These are phyloP conservation scores for Leccinum fibrillosum DNA, from an alignment of 768 basidiomycete species.

Conservation along the genomic window DNA sequence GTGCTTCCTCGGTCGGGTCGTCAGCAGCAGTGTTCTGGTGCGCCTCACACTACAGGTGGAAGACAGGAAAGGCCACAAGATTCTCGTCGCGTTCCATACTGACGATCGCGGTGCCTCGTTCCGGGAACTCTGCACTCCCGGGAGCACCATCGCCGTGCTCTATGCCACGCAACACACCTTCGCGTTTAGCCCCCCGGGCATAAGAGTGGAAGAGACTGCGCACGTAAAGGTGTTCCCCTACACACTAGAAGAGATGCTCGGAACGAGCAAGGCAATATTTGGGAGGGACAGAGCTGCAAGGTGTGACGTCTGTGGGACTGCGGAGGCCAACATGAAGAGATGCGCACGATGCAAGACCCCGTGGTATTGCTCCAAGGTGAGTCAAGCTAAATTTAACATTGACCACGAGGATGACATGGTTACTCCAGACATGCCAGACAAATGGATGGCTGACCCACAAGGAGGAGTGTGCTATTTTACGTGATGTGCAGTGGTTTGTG, in stretches of 20 bases:
- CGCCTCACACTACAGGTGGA: constrained; percentile 30
- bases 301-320: constrained; percentile 23
- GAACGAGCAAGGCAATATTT: constrained; percentile 19
- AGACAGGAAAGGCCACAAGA: constrained; percentile 23
- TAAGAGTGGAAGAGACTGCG: constrained; percentile 25
- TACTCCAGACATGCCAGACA: constrained; percentile 21
- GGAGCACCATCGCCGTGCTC: constrained; percentile 31
- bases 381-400: constrained; percentile 1
- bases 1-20: constrained; percentile 29
- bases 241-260: constrained; percentile 25
- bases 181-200: constrained; percentile 28
- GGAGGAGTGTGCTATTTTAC: constrained; percentile 20
- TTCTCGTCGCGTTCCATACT: constrained; percentile 31
- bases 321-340: constrained; percentile 18
- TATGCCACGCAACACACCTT: constrained; percentile 30
- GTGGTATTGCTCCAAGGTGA: constrained; percentile 30
- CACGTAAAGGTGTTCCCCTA: constrained; percentile 28
- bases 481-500: constrained; percentile 30
- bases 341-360: constrained; percentile 28
- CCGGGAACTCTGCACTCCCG: constrained; percentile 18
- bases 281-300: constrained; percentile 16
- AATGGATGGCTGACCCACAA: constrained; percentile 23
- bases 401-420: constrained; percentile 4
- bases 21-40: constrained; percentile 24
- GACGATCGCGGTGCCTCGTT: constrained; percentile 28